These are phyloP conservation scores for Heracleum sosnowskyi DNA, from an alignment of 129 eudicot species.

Conservation along the genomic window DNA sequence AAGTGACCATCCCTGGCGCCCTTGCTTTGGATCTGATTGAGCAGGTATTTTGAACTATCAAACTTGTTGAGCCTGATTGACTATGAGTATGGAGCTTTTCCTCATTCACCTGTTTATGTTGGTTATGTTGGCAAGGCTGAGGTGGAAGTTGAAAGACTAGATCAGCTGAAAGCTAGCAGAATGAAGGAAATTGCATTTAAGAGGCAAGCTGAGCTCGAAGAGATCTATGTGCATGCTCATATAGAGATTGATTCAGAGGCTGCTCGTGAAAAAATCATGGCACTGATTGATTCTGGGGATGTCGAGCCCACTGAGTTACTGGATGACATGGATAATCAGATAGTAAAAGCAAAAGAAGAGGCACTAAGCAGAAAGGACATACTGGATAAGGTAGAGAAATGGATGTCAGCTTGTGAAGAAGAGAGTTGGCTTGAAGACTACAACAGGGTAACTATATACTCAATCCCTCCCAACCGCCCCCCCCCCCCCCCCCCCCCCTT, in stretches of 20 bases:
- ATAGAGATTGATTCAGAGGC: constrained; percentile 72
- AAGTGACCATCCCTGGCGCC: constrained; percentile 78
- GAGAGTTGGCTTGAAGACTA: constrained; percentile 99
- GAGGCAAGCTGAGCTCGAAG: constrained; percentile 88
- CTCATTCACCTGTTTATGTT: not conserved
- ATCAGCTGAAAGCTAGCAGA: constrained; percentile 80
- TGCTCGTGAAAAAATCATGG: constrained; percentile 67
- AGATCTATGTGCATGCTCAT: constrained; percentile 75
- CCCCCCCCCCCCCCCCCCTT: no score
- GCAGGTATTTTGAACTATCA: constrained; percentile 40
- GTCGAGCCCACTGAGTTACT: constrained; percentile 85
- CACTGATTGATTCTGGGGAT: constrained; percentile 72
- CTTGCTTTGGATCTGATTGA: constrained; percentile 80
- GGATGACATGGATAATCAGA: constrained; percentile 93
- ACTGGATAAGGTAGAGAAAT: constrained; percentile 91
- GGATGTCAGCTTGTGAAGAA: constrained; percentile 99
- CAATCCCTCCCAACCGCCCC: not conserved
- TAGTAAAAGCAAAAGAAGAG: constrained; percentile 83
- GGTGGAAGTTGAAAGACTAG: constrained; percentile 89
- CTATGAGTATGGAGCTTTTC: not conserved
- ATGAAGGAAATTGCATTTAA: constrained; percentile 96
- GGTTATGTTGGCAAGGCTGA: constrained; percentile 49
- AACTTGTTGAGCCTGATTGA: not conserved
- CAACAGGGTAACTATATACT: constrained; percentile 52
- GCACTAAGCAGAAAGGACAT: constrained; percentile 88